phyloP scores from a whole-genome alignment of 148 eudicot species.

The Rhododendron williamsianum region DNA sequence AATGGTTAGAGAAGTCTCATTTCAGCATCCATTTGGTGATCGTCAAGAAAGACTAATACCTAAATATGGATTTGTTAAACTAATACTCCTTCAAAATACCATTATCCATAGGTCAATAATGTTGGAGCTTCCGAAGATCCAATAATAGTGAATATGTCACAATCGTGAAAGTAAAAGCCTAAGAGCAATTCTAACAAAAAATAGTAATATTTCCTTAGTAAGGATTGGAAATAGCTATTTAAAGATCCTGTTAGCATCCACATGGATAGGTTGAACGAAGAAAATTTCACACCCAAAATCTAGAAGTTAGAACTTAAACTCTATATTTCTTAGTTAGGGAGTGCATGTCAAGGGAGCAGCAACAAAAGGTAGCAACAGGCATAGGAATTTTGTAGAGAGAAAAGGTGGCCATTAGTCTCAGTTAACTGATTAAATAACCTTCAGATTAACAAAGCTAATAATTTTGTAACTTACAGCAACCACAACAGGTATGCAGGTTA shows the following conservation, averaged over 20 bases:
- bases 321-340: not conserved
- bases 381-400: not conserved
- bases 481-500: constrained; percentile 75
- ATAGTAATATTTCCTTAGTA: not conserved
- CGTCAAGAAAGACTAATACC: not conserved
- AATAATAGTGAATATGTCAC: not conserved
- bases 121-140: not conserved
- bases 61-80: not conserved
- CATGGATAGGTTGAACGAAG: not conserved
- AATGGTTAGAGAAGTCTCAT: not conserved
- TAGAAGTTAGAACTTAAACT: not conserved
- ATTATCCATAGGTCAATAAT: not conserved
- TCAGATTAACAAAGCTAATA: constrained; percentile 1
- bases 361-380: not conserved
- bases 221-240: not conserved
- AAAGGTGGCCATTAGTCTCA: not conserved
- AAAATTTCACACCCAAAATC: not conserved
- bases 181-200: not conserved
- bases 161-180: not conserved
- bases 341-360: not conserved
- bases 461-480: constrained; percentile 70
- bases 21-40: constrained; percentile 3
- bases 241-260: not conserved
- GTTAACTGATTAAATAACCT: not conserved
- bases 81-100: not conserved